phyloP scores from a whole-genome alignment of 495 filamentous ascomycete genomes.

The Astrothelium subdiscretum region DNA sequence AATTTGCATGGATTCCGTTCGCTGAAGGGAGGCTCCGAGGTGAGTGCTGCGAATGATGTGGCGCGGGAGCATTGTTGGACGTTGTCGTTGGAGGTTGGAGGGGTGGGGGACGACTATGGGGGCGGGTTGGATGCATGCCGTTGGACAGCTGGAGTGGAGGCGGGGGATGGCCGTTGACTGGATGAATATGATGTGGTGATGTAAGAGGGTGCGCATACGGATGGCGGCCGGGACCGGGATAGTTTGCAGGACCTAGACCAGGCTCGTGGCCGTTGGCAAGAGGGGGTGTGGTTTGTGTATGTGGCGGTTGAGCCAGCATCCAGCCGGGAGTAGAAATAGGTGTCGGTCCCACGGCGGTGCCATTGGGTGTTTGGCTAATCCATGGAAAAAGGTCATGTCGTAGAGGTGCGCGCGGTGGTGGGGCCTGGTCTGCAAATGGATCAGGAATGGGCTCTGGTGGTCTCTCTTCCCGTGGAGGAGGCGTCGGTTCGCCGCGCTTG shows the following conservation, averaged over 20 bases:
- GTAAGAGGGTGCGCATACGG: conserved; percentile 8
- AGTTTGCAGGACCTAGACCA: background rate
- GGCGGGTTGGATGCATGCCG: conserved; percentile 3
- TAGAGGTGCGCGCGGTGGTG: conserved; percentile 6
- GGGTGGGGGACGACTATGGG: background rate
- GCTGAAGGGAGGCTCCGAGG: background rate
- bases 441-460: conserved; percentile 6
- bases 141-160: background rate
- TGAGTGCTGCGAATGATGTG: background rate
- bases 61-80: background rate
- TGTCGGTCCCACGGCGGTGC: conserved; percentile 2
- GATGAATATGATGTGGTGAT: conserved; percentile 7
- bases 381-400: conserved; percentile 6
- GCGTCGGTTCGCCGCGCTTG: conserved; percentile 14
- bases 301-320: background rate
- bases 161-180: background rate
- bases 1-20: background rate
- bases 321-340: conserved; percentile 4
- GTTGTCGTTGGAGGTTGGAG: background rate
- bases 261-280: background rate
- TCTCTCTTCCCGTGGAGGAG: conserved; percentile 7
- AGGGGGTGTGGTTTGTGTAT: background rate
- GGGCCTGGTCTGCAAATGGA: conserved; percentile 1
- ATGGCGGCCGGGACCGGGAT: background rate
- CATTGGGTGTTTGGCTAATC: background rate